Percentiles rank a stretch among this genome's conserved stretches.
Evolutionary conservation across 164 flowering plant species (phyloP).

Genomic region (Aristolochia fimbriata): DNA sequence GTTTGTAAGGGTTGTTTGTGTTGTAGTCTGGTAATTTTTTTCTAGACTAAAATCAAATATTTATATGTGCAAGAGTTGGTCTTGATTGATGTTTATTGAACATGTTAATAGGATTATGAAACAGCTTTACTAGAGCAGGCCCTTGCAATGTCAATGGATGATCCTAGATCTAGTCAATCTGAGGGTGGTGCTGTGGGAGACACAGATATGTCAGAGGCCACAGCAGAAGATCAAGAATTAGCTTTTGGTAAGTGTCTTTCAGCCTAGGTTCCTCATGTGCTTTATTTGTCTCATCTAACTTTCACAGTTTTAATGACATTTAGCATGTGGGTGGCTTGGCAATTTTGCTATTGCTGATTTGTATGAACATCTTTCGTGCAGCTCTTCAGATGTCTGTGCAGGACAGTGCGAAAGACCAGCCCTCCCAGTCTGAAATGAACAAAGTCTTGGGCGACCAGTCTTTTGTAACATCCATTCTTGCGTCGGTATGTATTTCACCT

Average conservation of each 20-base stretch:
- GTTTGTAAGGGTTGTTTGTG: no score
- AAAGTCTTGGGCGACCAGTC: constrained; percentile 69
- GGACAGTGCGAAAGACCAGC: constrained; percentile 40
- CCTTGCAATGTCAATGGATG: constrained; percentile 89
- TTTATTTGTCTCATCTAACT: background rate
- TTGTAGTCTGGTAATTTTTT: no score
- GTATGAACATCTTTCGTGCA: constrained; percentile 17
- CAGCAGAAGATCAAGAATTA: constrained; percentile 67
- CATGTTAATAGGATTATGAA: constrained; percentile 26
- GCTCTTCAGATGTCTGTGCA: constrained; percentile 86
- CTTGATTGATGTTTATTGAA: background rate
- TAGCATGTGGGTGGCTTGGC: background rate
- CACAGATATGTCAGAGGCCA: constrained; percentile 75
- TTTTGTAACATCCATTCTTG: constrained; percentile 71
- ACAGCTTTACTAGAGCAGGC: constrained; percentile 76
- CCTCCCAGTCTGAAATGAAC: constrained; percentile 53
- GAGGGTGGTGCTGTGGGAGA: constrained; percentile 30
- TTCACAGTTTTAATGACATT: background rate
- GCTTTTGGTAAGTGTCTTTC: constrained; percentile 50
- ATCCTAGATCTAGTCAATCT: constrained; percentile 30
- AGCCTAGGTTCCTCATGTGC: background rate
- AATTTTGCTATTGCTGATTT: background rate
- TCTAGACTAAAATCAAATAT: no score
- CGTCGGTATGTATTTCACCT: constrained; percentile 38
- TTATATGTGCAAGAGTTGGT: no score